Base-by-base conservation (phyloP, 306 rosid genomes). In the Styphnolobium japonicum region DNA sequence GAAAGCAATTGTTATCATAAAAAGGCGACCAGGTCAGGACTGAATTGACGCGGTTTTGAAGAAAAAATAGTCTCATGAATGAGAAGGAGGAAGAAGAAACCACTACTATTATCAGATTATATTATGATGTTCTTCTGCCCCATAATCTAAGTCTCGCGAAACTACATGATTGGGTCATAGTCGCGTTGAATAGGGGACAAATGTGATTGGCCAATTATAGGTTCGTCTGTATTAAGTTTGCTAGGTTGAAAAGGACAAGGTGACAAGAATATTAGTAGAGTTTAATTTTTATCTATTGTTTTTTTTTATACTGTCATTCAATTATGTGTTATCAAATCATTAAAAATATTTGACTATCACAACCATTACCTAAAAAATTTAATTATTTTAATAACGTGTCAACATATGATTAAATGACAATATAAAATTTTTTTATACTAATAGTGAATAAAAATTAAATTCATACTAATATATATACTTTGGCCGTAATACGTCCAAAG, bases 11-110 rank as follows among this genome's bases (percentile, higher is more conserved):
- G 63, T 14, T 27, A 52, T 33, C 34, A 15, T 6, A 31, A 53
- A 33, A n/a, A 22, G 14, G 37, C 7, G 66, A 72, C 66, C 42
- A 56, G 31, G 78, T 73, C 29, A 25, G 68, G 78, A 73, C 78
- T 73, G 23, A 7, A 55, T 36, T 73, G 37, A 73, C 78, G 68
- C 78, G 78, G 68, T 73, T 73, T 73, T 39, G 56, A 56, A 42
- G 73, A 25, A 34, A 71, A 52, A 33, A 27, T 4, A 70, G 62
- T 51, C 4, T 25, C 42, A 18, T 29, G 62, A 71, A 10, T 11
- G 12, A 23, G 51, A 4, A 72, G 36, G 21, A 45, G 27, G 25
- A 69, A 71, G 31, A 33, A 36, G 33, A 51, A 71, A 33, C 10
- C 58, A 45, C 58, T 25, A 67, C 0, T 10, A 42, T 9, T 11